Percentiles rank a stretch among this genome's conserved stretches.
phyloP scores from a whole-genome alignment of 2,329 filamentous ascomycete genomes.

The Diaporthe aspalathi region DNA sequence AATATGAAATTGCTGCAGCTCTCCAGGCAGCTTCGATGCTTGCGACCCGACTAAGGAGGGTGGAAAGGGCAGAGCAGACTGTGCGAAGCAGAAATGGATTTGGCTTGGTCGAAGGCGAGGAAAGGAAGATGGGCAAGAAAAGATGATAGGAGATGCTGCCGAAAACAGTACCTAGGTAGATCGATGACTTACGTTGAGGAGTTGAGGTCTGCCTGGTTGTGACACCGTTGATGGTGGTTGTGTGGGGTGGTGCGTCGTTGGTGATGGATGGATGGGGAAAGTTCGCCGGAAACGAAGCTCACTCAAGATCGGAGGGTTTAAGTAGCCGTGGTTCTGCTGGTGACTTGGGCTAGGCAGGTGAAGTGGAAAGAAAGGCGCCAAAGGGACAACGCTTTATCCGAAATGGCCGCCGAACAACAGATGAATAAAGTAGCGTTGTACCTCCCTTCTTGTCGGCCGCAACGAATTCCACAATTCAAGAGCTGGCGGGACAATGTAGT shows the following conservation, averaged over 20 bases:
- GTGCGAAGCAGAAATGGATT: neutral
- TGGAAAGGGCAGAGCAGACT: neutral
- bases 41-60: too few relatives aligned
- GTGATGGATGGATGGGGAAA: neutral
- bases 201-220: neutral
- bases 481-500: neutral
- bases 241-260: neutral
- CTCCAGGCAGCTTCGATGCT: neutral
- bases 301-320: neutral
- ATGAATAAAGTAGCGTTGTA: neutral
- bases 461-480: neutral
- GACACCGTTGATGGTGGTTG: neutral
- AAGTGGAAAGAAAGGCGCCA: neutral
- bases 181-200: neutral
- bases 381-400: neutral
- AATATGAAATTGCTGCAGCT: neutral
- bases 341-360: neutral
- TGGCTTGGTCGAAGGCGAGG: neutral
- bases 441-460: neutral
- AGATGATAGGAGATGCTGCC: neutral
- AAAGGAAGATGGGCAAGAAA: neutral
- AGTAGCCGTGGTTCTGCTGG: neutral
- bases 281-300: neutral
- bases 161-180: too few relatives aligned
- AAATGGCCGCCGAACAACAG: neutral